phyloP scores from a whole-genome alignment of 1,284 basidiomycete genomes.

The Taiwanofungus camphoratus region DNA sequence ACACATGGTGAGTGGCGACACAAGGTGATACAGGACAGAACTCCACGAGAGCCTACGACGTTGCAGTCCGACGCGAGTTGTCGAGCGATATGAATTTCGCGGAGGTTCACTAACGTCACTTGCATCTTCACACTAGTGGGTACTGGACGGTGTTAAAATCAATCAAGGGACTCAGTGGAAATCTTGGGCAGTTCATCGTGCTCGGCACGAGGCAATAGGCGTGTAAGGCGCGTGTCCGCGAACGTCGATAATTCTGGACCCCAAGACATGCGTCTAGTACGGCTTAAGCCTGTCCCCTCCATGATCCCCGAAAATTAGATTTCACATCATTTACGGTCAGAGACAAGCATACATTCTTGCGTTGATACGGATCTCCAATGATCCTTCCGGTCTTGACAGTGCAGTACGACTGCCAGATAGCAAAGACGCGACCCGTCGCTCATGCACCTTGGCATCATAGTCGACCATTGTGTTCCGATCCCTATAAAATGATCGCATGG shows the following conservation, averaged over 20 bases:
- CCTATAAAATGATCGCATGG: background rate
- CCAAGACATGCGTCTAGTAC: constrained; percentile 12
- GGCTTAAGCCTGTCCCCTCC: constrained; percentile 9
- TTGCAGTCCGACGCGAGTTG: constrained; percentile 1
- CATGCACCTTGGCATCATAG: background rate
- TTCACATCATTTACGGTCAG: constrained; percentile 6
- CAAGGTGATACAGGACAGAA: constrained; percentile 13
- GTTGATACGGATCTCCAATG: background rate
- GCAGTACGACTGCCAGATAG: constrained; percentile 1
- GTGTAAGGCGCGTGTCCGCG: constrained; percentile 22
- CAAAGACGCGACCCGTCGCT: background rate
- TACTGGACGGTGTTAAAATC: background rate
- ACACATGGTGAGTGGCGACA: too few relatives aligned
- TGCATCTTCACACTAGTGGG: constrained; percentile 1
- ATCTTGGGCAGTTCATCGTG: constrained; percentile 20
- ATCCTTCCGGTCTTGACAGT: constrained; percentile 7
- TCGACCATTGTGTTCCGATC: background rate
- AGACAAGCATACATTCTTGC: constrained; percentile 2
- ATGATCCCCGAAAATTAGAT: background rate
- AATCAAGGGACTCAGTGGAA: constrained; percentile 15
- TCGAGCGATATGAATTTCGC: background rate
- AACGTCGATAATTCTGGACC: constrained; percentile 19
- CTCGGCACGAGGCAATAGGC: constrained; percentile 22
- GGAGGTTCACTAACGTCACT: constrained; percentile 8
- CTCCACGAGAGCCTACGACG: background rate